Percentiles rank a stretch among this genome's conserved stretches.
phyloP scores from a whole-genome alignment of 1,284 basidiomycete genomes.

The Ustilago curta region DNA sequence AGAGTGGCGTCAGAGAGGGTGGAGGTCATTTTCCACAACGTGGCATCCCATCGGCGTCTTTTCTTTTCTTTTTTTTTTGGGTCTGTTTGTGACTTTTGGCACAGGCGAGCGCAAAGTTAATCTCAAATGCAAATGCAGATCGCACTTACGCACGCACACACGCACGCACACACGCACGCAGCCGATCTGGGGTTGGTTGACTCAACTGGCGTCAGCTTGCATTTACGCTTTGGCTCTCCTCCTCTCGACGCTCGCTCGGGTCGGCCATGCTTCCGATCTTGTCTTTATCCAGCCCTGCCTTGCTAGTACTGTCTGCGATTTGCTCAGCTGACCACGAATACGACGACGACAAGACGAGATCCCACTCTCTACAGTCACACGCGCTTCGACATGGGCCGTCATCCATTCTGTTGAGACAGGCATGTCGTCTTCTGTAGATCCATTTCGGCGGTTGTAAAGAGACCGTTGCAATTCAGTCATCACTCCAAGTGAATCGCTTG shows the following conservation, averaged over 20 bases:
- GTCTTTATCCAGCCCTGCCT: too few relatives aligned
- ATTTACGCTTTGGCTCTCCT: neutral
- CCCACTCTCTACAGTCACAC: too few relatives aligned
- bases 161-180: too few relatives aligned
- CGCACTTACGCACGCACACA: too few relatives aligned
- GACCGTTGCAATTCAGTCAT: too few relatives aligned
- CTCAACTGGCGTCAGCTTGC: conserved; percentile 12
- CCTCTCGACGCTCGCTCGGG: neutral
- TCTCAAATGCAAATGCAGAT: conserved; percentile 10
- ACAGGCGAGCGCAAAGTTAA: neutral
- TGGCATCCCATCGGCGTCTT: conserved; percentile 12
- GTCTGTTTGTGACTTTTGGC: neutral
- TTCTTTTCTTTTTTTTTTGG: neutral
- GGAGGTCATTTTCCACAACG: neutral
- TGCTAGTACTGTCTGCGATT: too few relatives aligned
- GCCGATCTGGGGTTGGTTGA: conserved; percentile 22
- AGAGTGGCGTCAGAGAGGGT: neutral
- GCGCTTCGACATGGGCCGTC: neutral
- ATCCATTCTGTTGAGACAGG: neutral
- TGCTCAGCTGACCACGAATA: too few relatives aligned
- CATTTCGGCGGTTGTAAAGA: too few relatives aligned
- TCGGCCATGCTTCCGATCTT: conserved; percentile 1
- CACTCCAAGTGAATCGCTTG: too few relatives aligned
- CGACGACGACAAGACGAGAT: too few relatives aligned
- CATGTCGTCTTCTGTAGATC: too few relatives aligned